Evolutionary conservation across 2,329 filamentous ascomycete species (phyloP), one percentile per base, ranked within the genome.

Genomic region (Penicillium capsulatum): DNA sequence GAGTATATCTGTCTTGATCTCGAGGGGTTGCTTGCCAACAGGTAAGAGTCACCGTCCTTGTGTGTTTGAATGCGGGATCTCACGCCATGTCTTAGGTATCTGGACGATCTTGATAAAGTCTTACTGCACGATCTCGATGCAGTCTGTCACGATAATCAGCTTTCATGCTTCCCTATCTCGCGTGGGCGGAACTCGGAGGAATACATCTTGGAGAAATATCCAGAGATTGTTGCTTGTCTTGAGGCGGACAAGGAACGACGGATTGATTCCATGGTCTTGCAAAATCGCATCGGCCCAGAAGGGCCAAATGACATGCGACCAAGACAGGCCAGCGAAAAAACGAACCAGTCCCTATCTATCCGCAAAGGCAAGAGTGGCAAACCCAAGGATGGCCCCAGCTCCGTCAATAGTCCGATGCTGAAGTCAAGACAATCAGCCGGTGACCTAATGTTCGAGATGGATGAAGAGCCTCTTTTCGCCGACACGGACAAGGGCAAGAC

Each of bases 391-490:
- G 52, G 35, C 6, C 26, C 51, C 0, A 71, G 74, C 38, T 67
- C 67, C 36, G 77, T 71, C 1, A 77, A 72, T 40, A 86, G 80
- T 40, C 87, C 88, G 1, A 72, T 69, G 13, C 70, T 92, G 31
- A 81, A 79, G 38, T 74, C 83, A 1, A 88, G 80, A 54, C 75
- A 74, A 14, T 90, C 84, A 0, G 70, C 75, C 1, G 75, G 74
- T 26, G 90, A 96, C 52, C 74, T 96, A 38, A 94, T 95, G 63
- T 96, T 96, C 58, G 81, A 87, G 50, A 96, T 96, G 89, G 91
- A 95, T 42, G 89, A 94, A 26, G 87, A 89, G 19, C 34, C 42
- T 29, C n/a, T 47, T 4, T 33, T 59, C n/a, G 42, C 37, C 11
- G 50, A 56, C 9, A 37, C 45, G 3, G 33, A 38, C 2, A 65